Conservation (phyloP, 2,329 filamentous ascomycete genomes). For the Lecanosticta acicola region DNA sequence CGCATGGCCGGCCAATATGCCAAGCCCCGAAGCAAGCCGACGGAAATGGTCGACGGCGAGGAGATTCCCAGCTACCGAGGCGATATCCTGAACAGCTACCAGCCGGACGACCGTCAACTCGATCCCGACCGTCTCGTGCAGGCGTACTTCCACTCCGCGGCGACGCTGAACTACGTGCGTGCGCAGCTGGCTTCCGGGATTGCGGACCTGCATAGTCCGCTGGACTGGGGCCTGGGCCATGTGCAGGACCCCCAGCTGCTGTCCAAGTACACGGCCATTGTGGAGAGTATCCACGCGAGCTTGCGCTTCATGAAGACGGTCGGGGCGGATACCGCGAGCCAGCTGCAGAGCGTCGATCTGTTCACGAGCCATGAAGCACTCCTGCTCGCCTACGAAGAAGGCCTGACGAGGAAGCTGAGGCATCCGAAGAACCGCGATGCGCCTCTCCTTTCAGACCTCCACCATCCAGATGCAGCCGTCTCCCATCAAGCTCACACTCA, state of each 20-base stretch:
- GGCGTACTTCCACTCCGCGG: constrained; percentile 92
- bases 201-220: constrained; percentile 84
- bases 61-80: constrained; percentile 87
- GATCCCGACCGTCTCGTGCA: constrained; percentile 80
- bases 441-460: constrained; percentile 2
- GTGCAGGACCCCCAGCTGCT: constrained; percentile 79
- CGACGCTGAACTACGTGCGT: constrained; percentile 89
- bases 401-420: constrained; percentile 69
- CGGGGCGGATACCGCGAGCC: constrained; percentile 76
- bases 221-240: constrained; percentile 93
- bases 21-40: constrained; percentile 86
- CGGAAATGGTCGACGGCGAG: constrained; percentile 71
- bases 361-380: constrained; percentile 95
- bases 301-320: constrained; percentile 91
- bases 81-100: constrained; percentile 90
- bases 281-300: constrained; percentile 73
- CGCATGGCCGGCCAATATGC: constrained; percentile 95
- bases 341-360: constrained; percentile 86
- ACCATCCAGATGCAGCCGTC: background rate
- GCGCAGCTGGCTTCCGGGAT: constrained; percentile 79
- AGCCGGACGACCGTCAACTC: constrained; percentile 66
- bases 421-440: constrained; percentile 49
- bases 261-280: constrained; percentile 78
- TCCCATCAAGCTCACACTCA: background rate
- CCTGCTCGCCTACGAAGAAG: constrained; percentile 88